phyloP scores from a whole-genome alignment of 176 grass and related monocot genomes.

The Elymus sibiricus region DNA sequence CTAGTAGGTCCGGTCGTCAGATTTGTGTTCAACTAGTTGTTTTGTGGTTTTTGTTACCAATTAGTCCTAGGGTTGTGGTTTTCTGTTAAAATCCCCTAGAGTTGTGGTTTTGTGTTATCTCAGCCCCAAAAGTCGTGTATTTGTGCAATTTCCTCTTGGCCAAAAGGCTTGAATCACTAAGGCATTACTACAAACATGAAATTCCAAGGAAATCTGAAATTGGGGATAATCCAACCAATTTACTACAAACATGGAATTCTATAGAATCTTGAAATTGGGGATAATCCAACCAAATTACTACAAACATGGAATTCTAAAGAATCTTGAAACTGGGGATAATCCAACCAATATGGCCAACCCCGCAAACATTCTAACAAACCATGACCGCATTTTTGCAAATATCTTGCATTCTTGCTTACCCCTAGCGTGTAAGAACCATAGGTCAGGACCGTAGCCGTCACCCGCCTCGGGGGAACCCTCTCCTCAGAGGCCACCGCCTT shows the following conservation, averaged over 20 bases:
- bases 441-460: conserved; percentile 44
- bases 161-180: no score
- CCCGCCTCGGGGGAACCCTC: conserved; percentile 13
- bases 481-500: conserved; percentile 43
- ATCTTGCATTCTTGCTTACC: conserved; percentile 36
- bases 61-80: no score
- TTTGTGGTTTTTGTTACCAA: no score
- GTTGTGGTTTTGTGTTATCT: no score
- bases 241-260: neutral
- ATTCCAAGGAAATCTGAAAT: neutral
- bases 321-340: neutral
- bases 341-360: neutral
- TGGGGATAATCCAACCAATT: neutral
- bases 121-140: no score
- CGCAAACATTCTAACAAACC: neutral
- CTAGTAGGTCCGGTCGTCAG: no score
- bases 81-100: no score
- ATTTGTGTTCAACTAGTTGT: no score
- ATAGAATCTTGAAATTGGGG: neutral
- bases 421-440: conserved; percentile 76
- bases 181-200: neutral
- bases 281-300: neutral
- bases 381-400: neutral
- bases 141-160: no score
- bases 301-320: neutral